These are phyloP conservation scores for Aspergillus heteromorphus DNA, from an alignment of 495 filamentous ascomycete genomes.

Conservation along the genomic window DNA sequence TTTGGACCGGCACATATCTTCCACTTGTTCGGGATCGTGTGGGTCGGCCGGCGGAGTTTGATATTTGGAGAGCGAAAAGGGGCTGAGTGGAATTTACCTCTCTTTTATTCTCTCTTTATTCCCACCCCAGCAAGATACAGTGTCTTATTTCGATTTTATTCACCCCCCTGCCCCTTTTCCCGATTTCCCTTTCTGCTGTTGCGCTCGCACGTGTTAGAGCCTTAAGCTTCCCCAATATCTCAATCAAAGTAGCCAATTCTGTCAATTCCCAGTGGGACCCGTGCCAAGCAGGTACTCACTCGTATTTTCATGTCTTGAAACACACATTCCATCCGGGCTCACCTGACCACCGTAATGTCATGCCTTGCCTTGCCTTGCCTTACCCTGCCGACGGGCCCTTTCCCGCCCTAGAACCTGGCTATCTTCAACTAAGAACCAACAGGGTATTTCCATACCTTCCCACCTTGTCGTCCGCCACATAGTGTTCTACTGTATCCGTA, in stretches of 20 bases:
- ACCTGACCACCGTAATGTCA: neutral
- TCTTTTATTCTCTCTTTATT: slow-evolving; percentile 46
- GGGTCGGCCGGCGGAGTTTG: slow-evolving; percentile 47
- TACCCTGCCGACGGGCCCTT: no score
- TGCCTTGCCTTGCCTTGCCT: neutral
- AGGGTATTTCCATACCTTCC: no score
- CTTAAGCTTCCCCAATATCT: slow-evolving; percentile 13
- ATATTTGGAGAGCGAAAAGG: slow-evolving; percentile 47
- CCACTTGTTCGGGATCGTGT: slow-evolving; percentile 37
- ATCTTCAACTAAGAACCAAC: no score
- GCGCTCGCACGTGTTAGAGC: slow-evolving; percentile 13
- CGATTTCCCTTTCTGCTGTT: slow-evolving; percentile 9
- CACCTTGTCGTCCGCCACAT: neutral
- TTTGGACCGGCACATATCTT: slow-evolving; percentile 39
- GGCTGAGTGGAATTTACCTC: slow-evolving; percentile 46
- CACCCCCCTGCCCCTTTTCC: slow-evolving; percentile 19
- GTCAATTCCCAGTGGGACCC: neutral
- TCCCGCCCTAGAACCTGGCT: no score
- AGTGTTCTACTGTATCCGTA: neutral
- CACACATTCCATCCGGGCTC: neutral
- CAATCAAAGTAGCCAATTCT: slow-evolving; percentile 16
- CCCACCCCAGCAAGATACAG: slow-evolving; percentile 46
- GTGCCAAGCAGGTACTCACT: neutral
- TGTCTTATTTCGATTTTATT: slow-evolving; percentile 36
- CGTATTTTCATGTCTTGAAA: neutral